These are phyloP conservation scores for Penicillium tannophilum DNA, from an alignment of 495 filamentous ascomycete species.

Conservation along the genomic window DNA sequence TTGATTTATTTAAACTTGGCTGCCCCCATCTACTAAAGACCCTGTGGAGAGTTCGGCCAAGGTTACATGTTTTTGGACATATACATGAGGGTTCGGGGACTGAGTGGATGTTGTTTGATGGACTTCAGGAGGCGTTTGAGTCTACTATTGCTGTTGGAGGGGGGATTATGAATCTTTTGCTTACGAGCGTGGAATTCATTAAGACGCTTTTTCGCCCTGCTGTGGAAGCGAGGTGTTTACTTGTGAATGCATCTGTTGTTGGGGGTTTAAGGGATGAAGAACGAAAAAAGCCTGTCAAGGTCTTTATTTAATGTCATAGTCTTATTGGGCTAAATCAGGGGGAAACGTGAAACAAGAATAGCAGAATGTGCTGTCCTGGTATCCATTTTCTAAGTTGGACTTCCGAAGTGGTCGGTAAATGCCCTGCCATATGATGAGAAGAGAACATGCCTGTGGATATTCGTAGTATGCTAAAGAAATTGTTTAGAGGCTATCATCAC, in stretches of 20 bases:
- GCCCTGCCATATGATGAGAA: no score
- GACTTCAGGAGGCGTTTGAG: constrained; percentile 26
- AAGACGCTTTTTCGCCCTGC: constrained; percentile 7
- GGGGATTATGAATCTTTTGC: constrained; percentile 19
- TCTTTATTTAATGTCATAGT: background rate
- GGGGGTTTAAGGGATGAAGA: constrained; percentile 29
- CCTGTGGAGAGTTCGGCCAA: constrained; percentile 66
- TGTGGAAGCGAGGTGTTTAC: constrained; percentile 25
- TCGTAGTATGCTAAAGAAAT: no score
- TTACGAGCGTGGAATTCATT: constrained; percentile 17
- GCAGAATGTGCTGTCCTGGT: no score
- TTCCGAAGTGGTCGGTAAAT: no score
- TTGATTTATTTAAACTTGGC: constrained; percentile 61
- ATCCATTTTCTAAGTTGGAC: no score
- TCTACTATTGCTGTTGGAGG: constrained; percentile 21
- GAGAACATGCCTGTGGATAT: no score
- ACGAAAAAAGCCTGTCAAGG: constrained; percentile 14
- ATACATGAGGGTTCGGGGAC: constrained; percentile 65
- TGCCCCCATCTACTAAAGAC: constrained; percentile 63
- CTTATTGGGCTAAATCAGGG: background rate
- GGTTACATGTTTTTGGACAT: constrained; percentile 77
- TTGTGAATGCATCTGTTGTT: constrained; percentile 30
- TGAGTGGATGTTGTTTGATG: constrained; percentile 25
- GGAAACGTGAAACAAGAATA: no score
- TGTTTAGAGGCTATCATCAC: no score